Evolutionary conservation across 2,329 filamentous ascomycete genomes (phyloP).

Genomic region (Xylariaceae sp.): DNA sequence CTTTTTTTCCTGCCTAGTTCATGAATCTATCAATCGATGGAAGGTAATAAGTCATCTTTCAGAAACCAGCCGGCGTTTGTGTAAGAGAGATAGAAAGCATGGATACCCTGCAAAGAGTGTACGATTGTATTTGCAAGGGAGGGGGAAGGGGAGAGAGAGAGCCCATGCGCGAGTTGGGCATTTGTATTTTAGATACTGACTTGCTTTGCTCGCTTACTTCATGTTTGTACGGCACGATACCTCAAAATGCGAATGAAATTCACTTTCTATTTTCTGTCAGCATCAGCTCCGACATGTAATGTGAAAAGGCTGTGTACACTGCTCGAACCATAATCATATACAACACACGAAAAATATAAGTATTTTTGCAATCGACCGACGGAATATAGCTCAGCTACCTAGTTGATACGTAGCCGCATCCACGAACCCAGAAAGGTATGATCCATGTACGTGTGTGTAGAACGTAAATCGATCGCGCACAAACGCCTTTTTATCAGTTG

Average conservation of each 20-base stretch:
- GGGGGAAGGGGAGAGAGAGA: neutral
- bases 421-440: no score
- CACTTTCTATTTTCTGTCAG: no score
- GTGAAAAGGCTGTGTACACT: no score
- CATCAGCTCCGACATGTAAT: no score
- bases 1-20: neutral
- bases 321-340: no score
- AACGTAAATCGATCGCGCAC: no score
- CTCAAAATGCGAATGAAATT: constrained; percentile 8
- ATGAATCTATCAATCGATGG: neutral
- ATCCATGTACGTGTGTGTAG: neutral
- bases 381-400: no score
- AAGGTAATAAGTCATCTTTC: neutral
- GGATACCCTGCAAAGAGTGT: constrained; percentile 9
- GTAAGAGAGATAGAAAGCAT: neutral
- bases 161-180: neutral
- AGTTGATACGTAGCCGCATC: no score
- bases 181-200: constrained; percentile 6
- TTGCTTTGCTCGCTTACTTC: neutral
- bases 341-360: no score
- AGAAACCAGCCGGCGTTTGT: constrained; percentile 3
- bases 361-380: no score
- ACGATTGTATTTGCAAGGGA: neutral
- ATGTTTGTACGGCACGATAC: constrained; percentile 7
- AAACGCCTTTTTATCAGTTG: neutral